Evolutionary conservation across 2,329 filamentous ascomycete genomes (phyloP).

Genomic region (Thelonectria olida): DNA sequence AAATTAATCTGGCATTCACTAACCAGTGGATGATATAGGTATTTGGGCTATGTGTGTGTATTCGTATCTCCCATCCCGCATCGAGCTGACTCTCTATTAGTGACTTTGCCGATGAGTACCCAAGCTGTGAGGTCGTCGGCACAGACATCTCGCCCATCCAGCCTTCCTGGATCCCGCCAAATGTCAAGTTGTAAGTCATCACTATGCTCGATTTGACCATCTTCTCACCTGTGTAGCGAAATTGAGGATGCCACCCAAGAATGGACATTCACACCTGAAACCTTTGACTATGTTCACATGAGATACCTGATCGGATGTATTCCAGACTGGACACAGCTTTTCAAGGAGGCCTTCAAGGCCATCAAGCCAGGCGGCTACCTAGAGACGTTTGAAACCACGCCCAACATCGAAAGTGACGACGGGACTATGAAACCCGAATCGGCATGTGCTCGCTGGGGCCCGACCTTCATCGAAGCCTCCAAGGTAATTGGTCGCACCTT

Average conservation of each 20-base stretch:
- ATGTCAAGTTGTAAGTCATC: constrained; percentile 19
- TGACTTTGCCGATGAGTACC: constrained; percentile 56
- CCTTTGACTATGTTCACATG: constrained; percentile 63
- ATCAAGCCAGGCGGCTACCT: constrained; percentile 61
- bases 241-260: constrained; percentile 67
- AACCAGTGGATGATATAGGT: background rate
- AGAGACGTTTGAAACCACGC: constrained; percentile 37
- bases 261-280: constrained; percentile 26
- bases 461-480: constrained; percentile 31
- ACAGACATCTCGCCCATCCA: constrained; percentile 67
- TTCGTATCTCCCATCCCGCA: too few species aligned
- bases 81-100: constrained; percentile 47
- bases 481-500: constrained; percentile 38
- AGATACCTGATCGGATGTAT: constrained; percentile 63
- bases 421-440: constrained; percentile 36
- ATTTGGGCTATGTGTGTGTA: constrained; percentile 21
- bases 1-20: background rate
- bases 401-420: constrained; percentile 37
- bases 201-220: background rate
- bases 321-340: constrained; percentile 60
- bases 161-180: constrained; percentile 54
- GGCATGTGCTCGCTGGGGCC: constrained; percentile 29
- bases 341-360: constrained; percentile 58
- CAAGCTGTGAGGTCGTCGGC: constrained; percentile 57
- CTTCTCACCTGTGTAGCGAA: constrained; percentile 40